Percentiles rank a stretch among this genome's conserved stretches.
Conservation (phyloP, 2,329 filamentous ascomycete species). For the Pseudogymnoascus sp. region DNA sequence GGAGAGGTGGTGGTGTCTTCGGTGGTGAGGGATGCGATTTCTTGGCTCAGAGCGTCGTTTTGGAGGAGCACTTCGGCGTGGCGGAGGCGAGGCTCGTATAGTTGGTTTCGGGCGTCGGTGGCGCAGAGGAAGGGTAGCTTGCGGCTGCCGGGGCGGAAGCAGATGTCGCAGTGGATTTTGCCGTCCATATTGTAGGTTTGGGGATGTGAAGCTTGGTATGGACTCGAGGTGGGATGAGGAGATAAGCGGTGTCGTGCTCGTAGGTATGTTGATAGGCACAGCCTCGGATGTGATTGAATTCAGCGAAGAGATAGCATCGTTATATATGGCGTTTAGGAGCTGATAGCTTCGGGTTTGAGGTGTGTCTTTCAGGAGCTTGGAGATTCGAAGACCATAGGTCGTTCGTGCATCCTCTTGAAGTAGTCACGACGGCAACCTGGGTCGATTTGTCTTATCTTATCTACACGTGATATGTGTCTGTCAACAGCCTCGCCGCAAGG, state of each 20-base stretch:
- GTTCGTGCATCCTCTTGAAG: background rate
- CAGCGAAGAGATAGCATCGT: background rate
- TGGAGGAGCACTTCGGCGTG: slow-evolving; percentile 52
- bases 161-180: slow-evolving; percentile 62
- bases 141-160: slow-evolving; percentile 45
- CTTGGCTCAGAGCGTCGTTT: slow-evolving; percentile 40
- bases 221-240: background rate
- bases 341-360: background rate
- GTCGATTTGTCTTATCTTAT: slow-evolving; percentile 9
- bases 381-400: background rate
- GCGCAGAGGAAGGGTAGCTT: slow-evolving; percentile 59
- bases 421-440: slow-evolving; percentile 4
- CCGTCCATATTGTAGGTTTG: slow-evolving; percentile 18
- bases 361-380: background rate
- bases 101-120: slow-evolving; percentile 58
- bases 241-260: background rate
- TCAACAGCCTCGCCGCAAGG: background rate
- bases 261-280: background rate
- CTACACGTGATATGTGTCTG: background rate
- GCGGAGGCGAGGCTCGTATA: slow-evolving; percentile 57
- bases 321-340: background rate
- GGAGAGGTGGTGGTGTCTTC: background rate
- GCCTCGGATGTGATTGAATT: background rate
- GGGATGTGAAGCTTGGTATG: slow-evolving; percentile 13
- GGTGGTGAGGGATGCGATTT: slow-evolving; percentile 19